Base-by-base conservation (phyloP, 2,329 filamentous ascomycete genomes). In the Leptographium wingfieldii region DNA sequence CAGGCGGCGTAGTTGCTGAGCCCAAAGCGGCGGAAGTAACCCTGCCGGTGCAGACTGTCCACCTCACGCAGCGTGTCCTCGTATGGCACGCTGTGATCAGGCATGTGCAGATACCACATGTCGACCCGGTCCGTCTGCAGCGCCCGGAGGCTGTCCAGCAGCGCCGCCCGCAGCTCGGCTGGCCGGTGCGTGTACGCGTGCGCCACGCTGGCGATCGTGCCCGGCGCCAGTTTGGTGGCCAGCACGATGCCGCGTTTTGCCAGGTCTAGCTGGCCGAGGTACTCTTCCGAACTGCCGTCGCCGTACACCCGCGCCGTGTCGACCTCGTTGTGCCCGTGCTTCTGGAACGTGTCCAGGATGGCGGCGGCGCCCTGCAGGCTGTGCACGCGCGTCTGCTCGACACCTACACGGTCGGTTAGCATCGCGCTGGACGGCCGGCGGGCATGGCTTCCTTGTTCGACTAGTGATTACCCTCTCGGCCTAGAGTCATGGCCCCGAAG, bases 281-380 rank as follows among this genome's bases (percentile, higher is more conserved):
- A 72, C 57, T 75, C 69, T 66, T 90, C 87, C 58, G 87, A 84
- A 57, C 79, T 75, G 56, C 86, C 85, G 35, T 73, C 78, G 52
- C 85, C 76, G 64, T 90, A 90, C 3, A 78, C 69, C 16, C 85
- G 78, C 0, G 86, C 85, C 0, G 85, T 88, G 68, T 90, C 86
- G 57, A 90, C 70, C 66, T 90, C 86, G 66, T 81, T 79, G 72
- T 88, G 84, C 22, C 85, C 85, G 66, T 82, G 77, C 31, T 76
- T 73, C 68, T 87, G 83, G 68, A 89, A 82, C 63, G 82, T 76
- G 68, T 87, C 82, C 43, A 89, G 76, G 58, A 80, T 80, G 62
- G 77, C 76, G 61, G 80, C 82, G 69, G 78, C 83, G 33, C 84
- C 81, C 55, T 81, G 55, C 9, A 70, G 57, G n/a, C 64, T 62